A percentile compares a stretch with the other conserved stretches of the same genome.
These are phyloP conservation scores for Fusarium anguioides DNA, from an alignment of 2,329 filamentous ascomycete genomes.

Conservation along the genomic window DNA sequence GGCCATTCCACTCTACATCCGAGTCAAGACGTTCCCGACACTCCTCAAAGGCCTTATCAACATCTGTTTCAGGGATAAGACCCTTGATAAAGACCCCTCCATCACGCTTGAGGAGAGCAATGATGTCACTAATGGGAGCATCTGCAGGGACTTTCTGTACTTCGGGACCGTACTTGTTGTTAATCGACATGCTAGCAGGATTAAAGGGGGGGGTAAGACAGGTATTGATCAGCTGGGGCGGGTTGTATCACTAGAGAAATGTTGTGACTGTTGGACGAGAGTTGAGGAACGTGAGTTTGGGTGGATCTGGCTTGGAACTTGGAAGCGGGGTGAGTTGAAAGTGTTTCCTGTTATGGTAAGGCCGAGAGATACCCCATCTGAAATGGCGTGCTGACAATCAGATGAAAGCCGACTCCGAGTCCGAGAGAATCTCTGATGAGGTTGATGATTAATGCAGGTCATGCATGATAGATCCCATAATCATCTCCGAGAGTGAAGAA, in stretches of 20 bases:
- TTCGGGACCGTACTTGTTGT: neutral
- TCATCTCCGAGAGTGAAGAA: neutral
- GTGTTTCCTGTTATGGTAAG: neutral
- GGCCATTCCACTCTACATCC: neutral
- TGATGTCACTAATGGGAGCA: neutral
- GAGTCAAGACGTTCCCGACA: neutral
- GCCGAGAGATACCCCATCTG: conserved; percentile 1
- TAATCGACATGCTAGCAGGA: neutral
- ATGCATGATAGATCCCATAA: neutral
- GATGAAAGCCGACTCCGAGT: neutral
- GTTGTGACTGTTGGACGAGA: neutral
- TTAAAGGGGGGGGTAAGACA: no score
- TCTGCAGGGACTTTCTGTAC: conserved; percentile 1
- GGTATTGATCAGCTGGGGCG: no score
- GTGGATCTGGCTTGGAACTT: neutral
- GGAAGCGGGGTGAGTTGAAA: neutral
- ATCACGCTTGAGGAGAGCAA: conserved; percentile 13
- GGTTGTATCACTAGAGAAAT: neutral
- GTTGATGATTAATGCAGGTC: neutral
- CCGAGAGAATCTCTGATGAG: neutral
- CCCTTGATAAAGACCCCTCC: neutral
- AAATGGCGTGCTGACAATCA: neutral
- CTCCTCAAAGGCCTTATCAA: conserved; percentile 3
- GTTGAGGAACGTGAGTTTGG: neutral
- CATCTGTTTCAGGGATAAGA: neutral